phyloP scores from a whole-genome alignment of 768 basidiomycete genomes.

The Saitozyma sp. region DNA sequence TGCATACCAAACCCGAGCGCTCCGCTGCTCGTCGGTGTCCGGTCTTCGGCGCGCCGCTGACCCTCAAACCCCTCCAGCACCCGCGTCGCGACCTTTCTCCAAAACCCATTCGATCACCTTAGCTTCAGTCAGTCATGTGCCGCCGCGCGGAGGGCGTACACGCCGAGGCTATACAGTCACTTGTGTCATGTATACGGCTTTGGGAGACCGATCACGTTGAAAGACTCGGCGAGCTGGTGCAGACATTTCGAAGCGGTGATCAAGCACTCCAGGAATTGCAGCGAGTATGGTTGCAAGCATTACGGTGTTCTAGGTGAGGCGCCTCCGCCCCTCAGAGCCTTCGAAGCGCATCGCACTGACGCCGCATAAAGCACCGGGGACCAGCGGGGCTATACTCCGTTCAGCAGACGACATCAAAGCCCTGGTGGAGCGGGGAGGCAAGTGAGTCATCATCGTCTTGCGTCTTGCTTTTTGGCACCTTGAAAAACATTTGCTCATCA shows the following conservation, averaged over 20 bases:
- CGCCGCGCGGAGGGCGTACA: not conserved
- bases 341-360: not conserved
- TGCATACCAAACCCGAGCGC: too few species aligned
- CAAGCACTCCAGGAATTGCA: not conserved
- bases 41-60: too few species aligned
- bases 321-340: too few species aligned
- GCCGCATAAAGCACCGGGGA: not conserved
- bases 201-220: not conserved
- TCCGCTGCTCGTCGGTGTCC: too few species aligned
- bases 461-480: not conserved
- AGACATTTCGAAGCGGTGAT: not conserved
- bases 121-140: not conserved
- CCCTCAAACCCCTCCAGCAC: too few species aligned
- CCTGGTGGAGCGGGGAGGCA: not conserved
- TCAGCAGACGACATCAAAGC: not conserved
- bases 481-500: too few species aligned
- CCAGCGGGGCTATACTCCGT: too few species aligned
- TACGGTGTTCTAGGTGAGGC: slow-evolving; percentile 3
- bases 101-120: not conserved
- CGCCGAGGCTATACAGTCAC: not conserved
- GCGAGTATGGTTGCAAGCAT: not conserved
- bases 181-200: slow-evolving; percentile 1
- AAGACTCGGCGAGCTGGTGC: slow-evolving; percentile 2
- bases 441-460: not conserved
- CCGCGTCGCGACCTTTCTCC: too few species aligned